Evolutionary conservation across 2,329 filamentous ascomycete genomes (phyloP).

Genomic region (Herpomyces periplanetae): DNA sequence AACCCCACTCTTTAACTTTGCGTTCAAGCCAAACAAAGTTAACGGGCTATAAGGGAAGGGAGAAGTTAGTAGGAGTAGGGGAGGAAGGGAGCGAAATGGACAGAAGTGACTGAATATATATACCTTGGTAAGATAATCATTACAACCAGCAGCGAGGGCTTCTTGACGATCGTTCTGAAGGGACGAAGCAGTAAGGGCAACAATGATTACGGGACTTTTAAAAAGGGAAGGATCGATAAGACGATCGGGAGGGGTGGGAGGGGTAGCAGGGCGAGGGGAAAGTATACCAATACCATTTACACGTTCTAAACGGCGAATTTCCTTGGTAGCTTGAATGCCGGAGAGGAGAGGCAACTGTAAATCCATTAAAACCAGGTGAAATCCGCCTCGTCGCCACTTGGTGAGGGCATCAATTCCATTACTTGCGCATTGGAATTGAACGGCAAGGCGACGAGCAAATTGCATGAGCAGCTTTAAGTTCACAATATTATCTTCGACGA

Average conservation of each 20-base stretch:
- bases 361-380: constrained; percentile 90
- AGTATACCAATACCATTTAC: constrained; percentile 81
- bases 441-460: constrained; percentile 78
- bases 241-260: constrained; percentile 9
- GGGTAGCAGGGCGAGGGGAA: constrained; percentile 18
- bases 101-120: constrained; percentile 4
- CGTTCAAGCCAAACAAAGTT: constrained; percentile 90
- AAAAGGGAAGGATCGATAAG: constrained; percentile 21
- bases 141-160: constrained; percentile 71
- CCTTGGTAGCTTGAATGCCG: constrained; percentile 66
- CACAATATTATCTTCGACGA: constrained; percentile 95
- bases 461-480: constrained; percentile 72
- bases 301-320: constrained; percentile 58
- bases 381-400: constrained; percentile 71
- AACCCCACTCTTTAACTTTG: constrained; percentile 97
- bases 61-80: constrained; percentile 4
- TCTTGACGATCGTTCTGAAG: constrained; percentile 83
- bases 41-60: constrained; percentile 31
- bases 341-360: constrained; percentile 93
- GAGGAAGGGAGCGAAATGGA: background rate
- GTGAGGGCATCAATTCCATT: constrained; percentile 70
- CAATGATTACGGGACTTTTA: constrained; percentile 90
- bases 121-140: constrained; percentile 93
- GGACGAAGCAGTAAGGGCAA: constrained; percentile 70
- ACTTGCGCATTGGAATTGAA: constrained; percentile 85